Base-by-base conservation (phyloP, 768 basidiomycete genomes). In the Arthromyces matolae region DNA sequence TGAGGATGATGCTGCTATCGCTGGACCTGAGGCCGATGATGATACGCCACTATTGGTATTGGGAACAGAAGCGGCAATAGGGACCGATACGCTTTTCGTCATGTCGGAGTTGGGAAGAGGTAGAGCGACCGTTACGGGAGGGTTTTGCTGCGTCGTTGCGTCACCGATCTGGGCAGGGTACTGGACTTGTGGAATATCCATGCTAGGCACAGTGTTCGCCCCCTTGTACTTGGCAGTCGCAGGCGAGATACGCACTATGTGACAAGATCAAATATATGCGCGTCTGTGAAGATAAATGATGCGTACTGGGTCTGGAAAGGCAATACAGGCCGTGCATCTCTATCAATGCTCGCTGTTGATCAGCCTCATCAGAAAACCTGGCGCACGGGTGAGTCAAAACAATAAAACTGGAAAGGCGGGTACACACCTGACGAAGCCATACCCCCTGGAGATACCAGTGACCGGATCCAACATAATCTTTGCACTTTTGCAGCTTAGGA, bases 391-490 rank as follows among this genome's bases (percentile, higher is more conserved):
- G 22, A 62, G 51, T 16, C 51, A 32, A 40, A 18, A 52, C 39
- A 54, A 28, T 45, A 10, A 36, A 18, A 39, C 1, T 40, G 39
- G 51, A 40, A 46, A 40, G 24, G 45, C 39, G 25, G 27, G 32
- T 18, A 66, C 79, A 43, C 51, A 85, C 88, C 93, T 78, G 31
- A 96, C 93, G 61, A 95, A 95, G 23, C 93, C 93, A 65, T 94
- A 95, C 3, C 93, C 93, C 52, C 90, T 77, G 23, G 89, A 91
- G 18, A 92, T 81, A 14, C 92, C 92, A 4, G 91, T 92, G 18
- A 86, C 79, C 2, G 93, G 91, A 64, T 93, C 91, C 39, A 92
- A 71, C 91, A 93, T 93, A 55, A 92, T 95, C 72, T 93, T 93
- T 24, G 93, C 93, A 64, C 91, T 93, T 72, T 92, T 93, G 69